Evolutionary conservation across 768 basidiomycete species (phyloP).

Genomic region (Kwoniella botswanensis): DNA sequence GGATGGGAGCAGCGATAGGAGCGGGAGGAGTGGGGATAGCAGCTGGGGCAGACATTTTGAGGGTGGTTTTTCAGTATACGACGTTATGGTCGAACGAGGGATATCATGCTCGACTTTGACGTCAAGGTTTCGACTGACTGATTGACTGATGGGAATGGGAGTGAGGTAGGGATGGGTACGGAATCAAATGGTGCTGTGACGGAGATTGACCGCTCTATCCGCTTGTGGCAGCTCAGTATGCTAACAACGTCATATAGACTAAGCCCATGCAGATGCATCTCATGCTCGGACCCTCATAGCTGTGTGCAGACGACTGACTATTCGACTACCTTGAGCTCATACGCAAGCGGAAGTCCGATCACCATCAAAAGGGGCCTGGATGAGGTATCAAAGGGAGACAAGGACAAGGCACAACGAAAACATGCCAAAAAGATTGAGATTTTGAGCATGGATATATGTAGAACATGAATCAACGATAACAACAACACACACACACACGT

Average conservation of each 20-base stretch:
- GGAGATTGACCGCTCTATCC: constrained; percentile 9
- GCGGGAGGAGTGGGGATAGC: constrained; percentile 42
- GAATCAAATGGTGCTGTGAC: background rate
- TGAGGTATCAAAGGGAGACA: background rate
- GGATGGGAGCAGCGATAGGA: constrained; percentile 62
- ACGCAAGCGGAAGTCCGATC: background rate
- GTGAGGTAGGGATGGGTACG: background rate
- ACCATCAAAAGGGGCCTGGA: background rate
- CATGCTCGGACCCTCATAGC: no score
- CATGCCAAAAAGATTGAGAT: background rate
- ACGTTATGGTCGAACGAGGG: background rate
- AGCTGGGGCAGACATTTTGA: constrained; percentile 41
- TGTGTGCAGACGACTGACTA: no score
- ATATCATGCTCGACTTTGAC: background rate
- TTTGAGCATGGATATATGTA: background rate
- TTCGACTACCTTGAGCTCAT: background rate
- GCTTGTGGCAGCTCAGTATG: constrained; percentile 7
- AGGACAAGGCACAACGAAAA: background rate
- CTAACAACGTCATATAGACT: background rate
- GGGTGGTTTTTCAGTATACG: background rate
- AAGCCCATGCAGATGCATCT: no score
- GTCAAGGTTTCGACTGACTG: background rate
- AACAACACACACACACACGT: background rate
- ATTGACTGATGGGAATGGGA: background rate
- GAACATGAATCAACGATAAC: background rate